These are phyloP conservation scores for Cotoneaster glaucophyllus DNA, from an alignment of 306 rosid species.

Conservation along the genomic window DNA sequence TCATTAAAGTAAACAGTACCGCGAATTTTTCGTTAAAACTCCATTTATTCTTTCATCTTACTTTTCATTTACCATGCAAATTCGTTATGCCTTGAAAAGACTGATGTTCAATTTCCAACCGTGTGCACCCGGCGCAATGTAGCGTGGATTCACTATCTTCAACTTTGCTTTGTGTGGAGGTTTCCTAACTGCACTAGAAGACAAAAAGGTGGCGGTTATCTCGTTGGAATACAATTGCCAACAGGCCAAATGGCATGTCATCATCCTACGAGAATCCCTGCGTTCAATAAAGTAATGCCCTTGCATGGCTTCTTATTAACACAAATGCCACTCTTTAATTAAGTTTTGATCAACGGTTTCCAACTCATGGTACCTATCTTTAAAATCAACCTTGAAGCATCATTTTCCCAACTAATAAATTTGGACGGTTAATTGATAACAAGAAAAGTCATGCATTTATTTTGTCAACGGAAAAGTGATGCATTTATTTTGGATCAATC, in stretches of 20 bases:
- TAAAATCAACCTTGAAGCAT: too few species aligned
- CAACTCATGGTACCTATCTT: not conserved
- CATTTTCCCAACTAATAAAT: too few species aligned
- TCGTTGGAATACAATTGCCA: not conserved
- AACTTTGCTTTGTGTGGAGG: too few species aligned
- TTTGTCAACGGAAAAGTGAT: too few species aligned
- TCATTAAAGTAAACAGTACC: too few species aligned
- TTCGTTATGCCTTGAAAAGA: not conserved
- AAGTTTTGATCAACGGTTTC: not conserved
- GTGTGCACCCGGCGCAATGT: not conserved
- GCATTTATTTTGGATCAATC: too few species aligned
- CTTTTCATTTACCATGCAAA: not conserved
- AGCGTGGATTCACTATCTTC: not conserved
- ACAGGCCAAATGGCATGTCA: not conserved
- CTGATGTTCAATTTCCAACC: not conserved
- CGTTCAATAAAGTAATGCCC: not conserved
- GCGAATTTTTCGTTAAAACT: too few species aligned
- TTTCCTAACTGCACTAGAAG: slow-evolving; percentile 1
- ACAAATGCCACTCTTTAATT: not conserved
- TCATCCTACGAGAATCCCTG: not conserved
- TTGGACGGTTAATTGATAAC: not conserved
- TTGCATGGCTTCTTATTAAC: not conserved
- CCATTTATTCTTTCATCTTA: not conserved
- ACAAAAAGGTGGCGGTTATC: not conserved
- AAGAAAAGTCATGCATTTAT: not conserved